Evolutionary conservation across 768 basidiomycete species (phyloP), one percentile per base, ranked within the genome.

Genomic region (Hebeloma cylindrosporum): DNA sequence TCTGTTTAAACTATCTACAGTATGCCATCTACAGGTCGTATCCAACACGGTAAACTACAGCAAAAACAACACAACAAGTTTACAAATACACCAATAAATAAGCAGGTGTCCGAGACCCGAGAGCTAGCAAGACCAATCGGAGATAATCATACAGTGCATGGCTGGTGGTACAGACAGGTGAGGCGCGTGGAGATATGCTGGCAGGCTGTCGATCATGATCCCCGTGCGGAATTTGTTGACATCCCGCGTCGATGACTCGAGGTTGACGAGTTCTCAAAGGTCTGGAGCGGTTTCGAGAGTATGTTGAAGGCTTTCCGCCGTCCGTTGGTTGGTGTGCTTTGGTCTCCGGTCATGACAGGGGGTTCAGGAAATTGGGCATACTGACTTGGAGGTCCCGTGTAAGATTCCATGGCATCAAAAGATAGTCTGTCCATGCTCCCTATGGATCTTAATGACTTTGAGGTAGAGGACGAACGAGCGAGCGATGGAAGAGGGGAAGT

Each of bases 311-410:
- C 79, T 58, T 87, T 73, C 54, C 86, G 77, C 25, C 85, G 80
- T 45, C 71, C 75, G 32, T 58, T 58, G 10, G 74, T 77, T 33
- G 81, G 73, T 1, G 78, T 77, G 33, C 67, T 73, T 42, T 59
- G 71, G 39, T 73, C 74, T 53, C 76, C 73, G 51, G 68, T 60
- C 27, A 64, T 59, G 34, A 58, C 50, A 42, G 82, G 83, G 42
- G 85, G 86, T 45, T 83, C 83, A 17, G 83, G 85, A 51, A 87
- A 85, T 47, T 74, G 74, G 11, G 86, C 82, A 64, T 82, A 87
- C 50, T 83, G 82, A 43, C 75, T 77, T 36, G 85, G 73, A 26
- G 85, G 84, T 3, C 85, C 86, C n/a, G 69, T 70, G 51, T 73
- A 83, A 37, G 63, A 69, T 58, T 77, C 77, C 21, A 69, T 54